Conservation (phyloP, 305 asterid species). For the Fraxinus floribunda region DNA sequence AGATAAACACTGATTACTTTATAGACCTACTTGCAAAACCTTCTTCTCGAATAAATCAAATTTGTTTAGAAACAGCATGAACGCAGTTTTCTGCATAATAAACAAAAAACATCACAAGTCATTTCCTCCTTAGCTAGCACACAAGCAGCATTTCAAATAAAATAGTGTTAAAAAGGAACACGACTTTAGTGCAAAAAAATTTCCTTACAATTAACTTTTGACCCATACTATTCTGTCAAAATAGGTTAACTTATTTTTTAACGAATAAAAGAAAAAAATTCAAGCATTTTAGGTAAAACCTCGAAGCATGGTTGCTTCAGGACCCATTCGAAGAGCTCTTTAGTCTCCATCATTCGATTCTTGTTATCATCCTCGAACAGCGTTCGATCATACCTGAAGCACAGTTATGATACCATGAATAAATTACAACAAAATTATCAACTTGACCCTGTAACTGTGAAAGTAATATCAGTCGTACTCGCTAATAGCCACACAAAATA, state of each 20-base stretch:
- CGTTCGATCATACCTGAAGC: conserved; percentile 84
- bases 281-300: conserved; percentile 42
- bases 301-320: conserved; percentile 95
- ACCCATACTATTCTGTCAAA: background rate
- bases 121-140: conserved; percentile 10
- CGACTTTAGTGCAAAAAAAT: background rate
- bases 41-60: conserved; percentile 96
- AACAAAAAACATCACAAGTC: conserved; percentile 15
- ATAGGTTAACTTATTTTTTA: background rate
- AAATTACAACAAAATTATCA: background rate
- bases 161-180: background rate
- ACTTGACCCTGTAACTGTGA: conserved; percentile 10
- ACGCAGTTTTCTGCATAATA: conserved; percentile 83
- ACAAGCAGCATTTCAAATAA: background rate
- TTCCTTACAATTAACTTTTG: background rate
- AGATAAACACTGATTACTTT: conserved; percentile 15
- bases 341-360: conserved; percentile 93
- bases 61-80: conserved; percentile 97
- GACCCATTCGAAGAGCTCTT: conserved; percentile 97
- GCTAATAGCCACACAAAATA: conserved; percentile 97
- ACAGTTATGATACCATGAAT: conserved; percentile 14
- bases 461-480: conserved; percentile 59
- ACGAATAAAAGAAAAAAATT: background rate
- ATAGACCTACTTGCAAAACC: conserved; percentile 70
- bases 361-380: conserved; percentile 93